Base-by-base conservation (phyloP, 208 protist species). In the Crithidia expoeki region DNA sequence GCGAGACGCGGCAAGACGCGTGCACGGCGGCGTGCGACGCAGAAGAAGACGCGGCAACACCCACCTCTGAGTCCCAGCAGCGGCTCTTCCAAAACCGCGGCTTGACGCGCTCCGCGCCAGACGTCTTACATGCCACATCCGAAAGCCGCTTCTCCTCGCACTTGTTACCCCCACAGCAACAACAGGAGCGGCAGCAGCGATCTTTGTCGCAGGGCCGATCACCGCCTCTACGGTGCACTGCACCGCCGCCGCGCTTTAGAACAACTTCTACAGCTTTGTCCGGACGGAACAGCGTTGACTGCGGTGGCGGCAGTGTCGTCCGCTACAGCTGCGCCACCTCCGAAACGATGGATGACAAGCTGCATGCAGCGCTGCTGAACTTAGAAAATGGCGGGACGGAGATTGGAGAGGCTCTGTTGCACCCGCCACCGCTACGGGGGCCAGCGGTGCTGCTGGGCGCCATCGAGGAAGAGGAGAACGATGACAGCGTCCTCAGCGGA, bases 341-440 rank as follows among this genome's bases (percentile, higher is more conserved):
- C 21, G 86, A 95, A 19, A 92, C 90, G 9, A 81, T 82, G 40
- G 90, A 95, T 64, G 85, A 90, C 42, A 65, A 56, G 34, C 69
- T 95, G 21, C 62, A 89, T 73, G 81, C 88, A 34, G 81, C 73
- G 16, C 52, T 95, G 55, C 55, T 70, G 23, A 34, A 76, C 19
- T 61, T 95, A n/a, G 90, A 95, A 64, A 71, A 74, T 27, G 59
- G 38, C n/a, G 58, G 68, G 0, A 17, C 42, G 46, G 38, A 40
- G 6, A 51, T 72, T 12, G 58, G 58, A 0, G 65, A 78, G 0
- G 65, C 49, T 6, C 57, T 76, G 55, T n/a, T 59, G 63, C 72
- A 19, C 3, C 56, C 49, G 34, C 56, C 49, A 38, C 70, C 12
- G 19, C 28, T 7, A 3, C 44, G 25, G 17, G 34, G 62, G 4